A percentile compares a stretch with the other conserved stretches of the same genome.
phyloP scores from a whole-genome alignment of 441 rosid species.

The Mallotus japonicus region DNA sequence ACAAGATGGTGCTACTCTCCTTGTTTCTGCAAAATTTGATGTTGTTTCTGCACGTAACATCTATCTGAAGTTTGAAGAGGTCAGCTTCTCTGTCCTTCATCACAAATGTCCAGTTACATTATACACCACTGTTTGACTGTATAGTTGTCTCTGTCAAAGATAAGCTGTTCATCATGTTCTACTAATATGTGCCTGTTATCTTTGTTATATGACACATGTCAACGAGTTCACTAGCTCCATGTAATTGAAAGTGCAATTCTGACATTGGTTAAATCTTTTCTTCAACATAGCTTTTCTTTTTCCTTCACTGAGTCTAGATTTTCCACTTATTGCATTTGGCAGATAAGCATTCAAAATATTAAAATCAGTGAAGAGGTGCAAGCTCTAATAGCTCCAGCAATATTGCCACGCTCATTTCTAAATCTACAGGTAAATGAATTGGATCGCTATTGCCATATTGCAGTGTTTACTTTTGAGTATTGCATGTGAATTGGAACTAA shows the following conservation, averaged over 20 bases:
- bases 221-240: background rate
- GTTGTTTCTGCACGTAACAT: slow-evolving; percentile 70
- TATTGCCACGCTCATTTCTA: slow-evolving; percentile 75
- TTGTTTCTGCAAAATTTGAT: slow-evolving; percentile 84
- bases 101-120: slow-evolving; percentile 15
- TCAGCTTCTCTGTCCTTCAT: slow-evolving; percentile 37
- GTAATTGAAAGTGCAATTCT: background rate
- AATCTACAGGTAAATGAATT: slow-evolving; percentile 62
- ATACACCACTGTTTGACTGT: slow-evolving; percentile 7
- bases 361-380: slow-evolving; percentile 77
- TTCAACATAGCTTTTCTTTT: background rate
- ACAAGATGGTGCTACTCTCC: slow-evolving; percentile 85
- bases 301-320: background rate
- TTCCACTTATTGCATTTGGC: slow-evolving; percentile 25
- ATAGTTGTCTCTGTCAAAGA: background rate
- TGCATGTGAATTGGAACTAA: background rate
- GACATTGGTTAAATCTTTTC: background rate
- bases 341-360: slow-evolving; percentile 74
- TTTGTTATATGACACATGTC: background rate
- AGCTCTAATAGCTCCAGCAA: slow-evolving; percentile 82
- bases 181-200: background rate
- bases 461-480: slow-evolving; percentile 10
- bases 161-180: background rate
- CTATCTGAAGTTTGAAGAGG: slow-evolving; percentile 93
- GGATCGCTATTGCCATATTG: background rate